phyloP scores from a whole-genome alignment of 257 asterid genomes.

The Buddleja alternifolia region DNA sequence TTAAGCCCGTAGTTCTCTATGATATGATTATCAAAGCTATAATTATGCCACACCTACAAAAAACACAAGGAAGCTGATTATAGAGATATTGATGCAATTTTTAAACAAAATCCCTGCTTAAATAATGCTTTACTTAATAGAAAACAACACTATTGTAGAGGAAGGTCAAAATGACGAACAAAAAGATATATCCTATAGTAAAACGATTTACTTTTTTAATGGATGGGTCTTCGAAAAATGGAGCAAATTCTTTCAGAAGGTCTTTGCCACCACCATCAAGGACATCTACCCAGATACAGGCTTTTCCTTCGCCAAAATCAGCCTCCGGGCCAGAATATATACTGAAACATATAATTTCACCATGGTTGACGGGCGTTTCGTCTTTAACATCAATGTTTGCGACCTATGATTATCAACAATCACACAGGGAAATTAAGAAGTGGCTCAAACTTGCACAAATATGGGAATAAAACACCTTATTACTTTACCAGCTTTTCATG shows the following conservation, averaged over 20 bases:
- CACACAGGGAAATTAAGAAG: constrained; percentile 25
- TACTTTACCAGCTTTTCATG: constrained; percentile 18
- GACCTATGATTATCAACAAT: constrained; percentile 53
- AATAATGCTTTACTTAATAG: not conserved
- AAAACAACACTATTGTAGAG: not conserved
- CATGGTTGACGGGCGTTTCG: constrained; percentile 97
- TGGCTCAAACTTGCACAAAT: constrained; percentile 2
- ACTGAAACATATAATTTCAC: constrained; percentile 89
- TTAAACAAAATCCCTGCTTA: not conserved
- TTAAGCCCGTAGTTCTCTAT: constrained; percentile 84
- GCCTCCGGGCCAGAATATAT: constrained; percentile 84
- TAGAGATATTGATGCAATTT: not conserved
- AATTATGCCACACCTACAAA: constrained; percentile 98
- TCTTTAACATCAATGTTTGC: constrained; percentile 89
- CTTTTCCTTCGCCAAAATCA: constrained; percentile 84
- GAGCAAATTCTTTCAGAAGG: constrained; percentile 76
- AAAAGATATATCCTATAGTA: not conserved
- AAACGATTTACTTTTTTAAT: constrained; percentile 65
- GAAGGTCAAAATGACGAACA: constrained; percentile 18
- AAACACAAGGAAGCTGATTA: constrained; percentile 29
- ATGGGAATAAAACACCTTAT: not conserved
- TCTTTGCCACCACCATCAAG: constrained; percentile 90
- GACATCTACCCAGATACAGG: constrained; percentile 94
- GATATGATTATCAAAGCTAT: constrained; percentile 91
- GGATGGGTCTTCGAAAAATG: constrained; percentile 77